These are phyloP conservation scores for Aurantiochytrium sp. DNA, from an alignment of 108 stramenopile genomes.

Conservation along the genomic window DNA sequence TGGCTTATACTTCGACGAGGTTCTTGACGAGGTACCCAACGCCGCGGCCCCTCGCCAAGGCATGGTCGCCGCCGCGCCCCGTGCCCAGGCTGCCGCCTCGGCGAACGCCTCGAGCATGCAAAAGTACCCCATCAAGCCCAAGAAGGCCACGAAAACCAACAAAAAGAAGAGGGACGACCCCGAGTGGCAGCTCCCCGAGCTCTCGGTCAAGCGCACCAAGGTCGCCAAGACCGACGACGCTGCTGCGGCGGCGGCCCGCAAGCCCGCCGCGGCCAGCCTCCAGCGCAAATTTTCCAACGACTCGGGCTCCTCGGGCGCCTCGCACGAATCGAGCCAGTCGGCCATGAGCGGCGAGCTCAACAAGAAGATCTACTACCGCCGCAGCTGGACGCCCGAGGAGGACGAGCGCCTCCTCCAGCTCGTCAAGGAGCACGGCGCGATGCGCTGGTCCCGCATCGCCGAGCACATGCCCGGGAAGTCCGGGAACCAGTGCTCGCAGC, in stretches of 20 bases:
- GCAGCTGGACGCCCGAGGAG: constrained; percentile 49
- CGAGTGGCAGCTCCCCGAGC: not conserved
- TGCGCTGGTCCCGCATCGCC: constrained; percentile 54
- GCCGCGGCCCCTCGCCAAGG: too few species aligned
- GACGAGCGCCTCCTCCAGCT: constrained; percentile 48
- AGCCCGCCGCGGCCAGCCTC: not conserved
- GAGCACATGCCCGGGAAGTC: constrained; percentile 43
- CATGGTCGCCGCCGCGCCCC: too few species aligned
- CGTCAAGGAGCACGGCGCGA: constrained; percentile 49
- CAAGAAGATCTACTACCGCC: constrained; percentile 33
- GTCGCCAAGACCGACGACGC: not conserved
- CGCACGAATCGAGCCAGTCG: not conserved
- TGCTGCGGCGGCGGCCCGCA: not conserved
- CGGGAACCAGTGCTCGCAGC: constrained; percentile 48
- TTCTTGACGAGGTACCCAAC: not conserved
- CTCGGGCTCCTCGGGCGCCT: not conserved
- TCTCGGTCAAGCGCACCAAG: not conserved
- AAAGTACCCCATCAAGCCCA: not conserved
- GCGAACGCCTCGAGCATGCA: too few species aligned
- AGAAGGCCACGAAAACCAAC: not conserved
- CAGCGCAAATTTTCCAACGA: not conserved
- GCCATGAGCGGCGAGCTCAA: not conserved
- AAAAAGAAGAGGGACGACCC: not conserved
- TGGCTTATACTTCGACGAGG: too few species aligned
- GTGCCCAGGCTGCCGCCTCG: too few species aligned